These are phyloP conservation scores for Byssochlamys sp. DNA, from an alignment of 2,329 filamentous ascomycete genomes.

Conservation along the genomic window DNA sequence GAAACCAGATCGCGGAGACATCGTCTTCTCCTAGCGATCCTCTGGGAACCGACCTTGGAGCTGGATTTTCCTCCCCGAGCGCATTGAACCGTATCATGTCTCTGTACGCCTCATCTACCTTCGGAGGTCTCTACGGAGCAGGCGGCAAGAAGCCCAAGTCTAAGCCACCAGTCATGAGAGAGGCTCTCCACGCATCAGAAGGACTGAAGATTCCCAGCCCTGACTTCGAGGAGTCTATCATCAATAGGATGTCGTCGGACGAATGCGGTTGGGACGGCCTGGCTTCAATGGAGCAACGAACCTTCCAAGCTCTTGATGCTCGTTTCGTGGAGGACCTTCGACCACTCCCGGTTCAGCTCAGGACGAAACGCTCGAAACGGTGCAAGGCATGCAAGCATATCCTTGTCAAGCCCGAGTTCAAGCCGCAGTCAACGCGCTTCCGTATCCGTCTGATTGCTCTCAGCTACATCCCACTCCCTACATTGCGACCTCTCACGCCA, in stretches of 20 bases:
- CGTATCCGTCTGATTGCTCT: constrained; percentile 83
- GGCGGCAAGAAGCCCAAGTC: constrained; percentile 54
- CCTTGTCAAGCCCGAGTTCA: constrained; percentile 84
- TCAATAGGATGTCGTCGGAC: constrained; percentile 49
- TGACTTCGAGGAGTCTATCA: constrained; percentile 49
- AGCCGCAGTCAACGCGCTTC: constrained; percentile 79
- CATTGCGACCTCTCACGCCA: constrained; percentile 51
- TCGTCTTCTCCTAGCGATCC: constrained; percentile 44
- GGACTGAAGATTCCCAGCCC: constrained; percentile 57
- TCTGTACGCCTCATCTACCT: constrained; percentile 58
- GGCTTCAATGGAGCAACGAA: constrained; percentile 43
- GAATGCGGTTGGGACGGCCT: constrained; percentile 56
- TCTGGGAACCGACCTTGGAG: constrained; percentile 40
- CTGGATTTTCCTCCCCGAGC: constrained; percentile 61
- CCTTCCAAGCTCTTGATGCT: constrained; percentile 40
- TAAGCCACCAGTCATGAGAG: constrained; percentile 66
- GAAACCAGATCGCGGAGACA: constrained; percentile 60
- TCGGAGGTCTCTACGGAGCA: constrained; percentile 45
- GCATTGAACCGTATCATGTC: constrained; percentile 84
- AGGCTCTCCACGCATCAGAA: constrained; percentile 61
- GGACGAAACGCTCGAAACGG: constrained; percentile 87
- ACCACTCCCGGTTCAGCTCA: constrained; percentile 70
- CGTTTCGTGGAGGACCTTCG: constrained; percentile 66
- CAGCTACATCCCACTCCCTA: constrained; percentile 76
- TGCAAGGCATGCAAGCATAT: constrained; percentile 90